Conservation (phyloP, 2,329 filamentous ascomycete species). For the Arthroderma uncinatum region DNA sequence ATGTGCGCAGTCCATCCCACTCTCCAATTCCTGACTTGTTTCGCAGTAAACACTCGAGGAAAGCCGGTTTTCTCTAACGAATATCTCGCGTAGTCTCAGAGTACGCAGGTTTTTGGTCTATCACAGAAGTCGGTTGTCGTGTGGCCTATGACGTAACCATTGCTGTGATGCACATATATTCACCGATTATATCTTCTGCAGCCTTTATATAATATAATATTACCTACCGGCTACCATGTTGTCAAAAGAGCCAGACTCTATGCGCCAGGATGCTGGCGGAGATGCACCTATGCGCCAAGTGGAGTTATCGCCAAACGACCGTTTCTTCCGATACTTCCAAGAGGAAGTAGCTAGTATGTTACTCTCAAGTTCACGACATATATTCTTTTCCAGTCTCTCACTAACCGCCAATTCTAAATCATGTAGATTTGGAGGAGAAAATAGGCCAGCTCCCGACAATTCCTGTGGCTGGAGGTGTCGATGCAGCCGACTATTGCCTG, state of each 20-base stretch:
- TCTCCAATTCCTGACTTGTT: not conserved
- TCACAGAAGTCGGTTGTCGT: not conserved
- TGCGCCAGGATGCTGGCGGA: not conserved
- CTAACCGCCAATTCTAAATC: not conserved
- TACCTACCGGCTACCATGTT: not conserved
- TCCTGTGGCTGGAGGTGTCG: constrained; percentile 54
- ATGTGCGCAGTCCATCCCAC: not conserved
- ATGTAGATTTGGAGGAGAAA: constrained; percentile 61
- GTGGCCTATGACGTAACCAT: not conserved
- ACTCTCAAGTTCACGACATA: not conserved
- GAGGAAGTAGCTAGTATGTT: constrained; percentile 57
- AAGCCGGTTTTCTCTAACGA: too few relatives aligned
- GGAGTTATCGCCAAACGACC: constrained; percentile 51
- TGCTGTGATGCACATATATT: not conserved
- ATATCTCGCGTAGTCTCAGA: not conserved
- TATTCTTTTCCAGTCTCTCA: not conserved
- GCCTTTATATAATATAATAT: too few relatives aligned
- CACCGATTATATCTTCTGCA: not conserved
- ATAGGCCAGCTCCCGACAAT: constrained; percentile 57
- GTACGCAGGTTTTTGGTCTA: not conserved
- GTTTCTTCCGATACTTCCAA: constrained; percentile 77
- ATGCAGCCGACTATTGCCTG: constrained; percentile 70
- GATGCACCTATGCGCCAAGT: constrained; percentile 25
- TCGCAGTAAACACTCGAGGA: not conserved
- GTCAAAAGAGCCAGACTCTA: not conserved